These are phyloP conservation scores for Theileria sp. DNA, from an alignment of 169 alveolate genomes.

Conservation along the genomic window DNA sequence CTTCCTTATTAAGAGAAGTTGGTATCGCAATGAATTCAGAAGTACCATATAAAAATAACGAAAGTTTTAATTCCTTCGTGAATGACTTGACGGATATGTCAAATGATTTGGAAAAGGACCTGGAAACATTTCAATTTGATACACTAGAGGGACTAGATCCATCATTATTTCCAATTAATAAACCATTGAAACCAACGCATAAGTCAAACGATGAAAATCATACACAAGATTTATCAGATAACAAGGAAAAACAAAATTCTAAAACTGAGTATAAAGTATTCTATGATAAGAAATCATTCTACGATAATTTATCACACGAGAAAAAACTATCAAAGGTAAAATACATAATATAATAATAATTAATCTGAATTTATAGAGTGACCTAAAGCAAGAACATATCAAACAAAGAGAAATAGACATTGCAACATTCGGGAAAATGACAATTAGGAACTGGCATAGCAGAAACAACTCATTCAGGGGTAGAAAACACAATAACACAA, in stretches of 20 bases:
- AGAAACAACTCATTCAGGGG: slow-evolving; percentile 51
- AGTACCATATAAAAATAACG: neutral
- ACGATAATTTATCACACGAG: slow-evolving; percentile 70
- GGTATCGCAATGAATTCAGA: neutral
- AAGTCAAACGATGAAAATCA: neutral
- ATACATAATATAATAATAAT: slow-evolving; percentile 26
- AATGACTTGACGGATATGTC: slow-evolving; percentile 1
- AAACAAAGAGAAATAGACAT: slow-evolving; percentile 73
- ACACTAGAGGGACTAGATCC: neutral
- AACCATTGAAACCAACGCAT: neutral
- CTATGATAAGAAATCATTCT: slow-evolving; percentile 78
- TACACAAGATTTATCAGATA: neutral
- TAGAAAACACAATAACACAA: slow-evolving; percentile 36
- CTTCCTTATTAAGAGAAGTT: neutral
- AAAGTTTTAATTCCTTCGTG: neutral
- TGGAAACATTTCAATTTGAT: slow-evolving; percentile 44
- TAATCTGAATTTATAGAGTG: slow-evolving; percentile 59
- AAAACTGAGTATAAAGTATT: slow-evolving; percentile 9
- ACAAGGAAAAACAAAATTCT: neutral
- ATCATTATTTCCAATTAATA: neutral
- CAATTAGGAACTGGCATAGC: slow-evolving; percentile 64
- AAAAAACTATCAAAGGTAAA: slow-evolving; percentile 40
- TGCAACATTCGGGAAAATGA: slow-evolving; percentile 77
- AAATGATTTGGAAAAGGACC: neutral
- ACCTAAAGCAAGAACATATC: slow-evolving; percentile 65